A percentile compares a stretch with the other conserved stretches of the same genome.
These are phyloP conservation scores for Peterozyma toletana DNA, from an alignment of 805 yeast species.

Conservation along the genomic window DNA sequence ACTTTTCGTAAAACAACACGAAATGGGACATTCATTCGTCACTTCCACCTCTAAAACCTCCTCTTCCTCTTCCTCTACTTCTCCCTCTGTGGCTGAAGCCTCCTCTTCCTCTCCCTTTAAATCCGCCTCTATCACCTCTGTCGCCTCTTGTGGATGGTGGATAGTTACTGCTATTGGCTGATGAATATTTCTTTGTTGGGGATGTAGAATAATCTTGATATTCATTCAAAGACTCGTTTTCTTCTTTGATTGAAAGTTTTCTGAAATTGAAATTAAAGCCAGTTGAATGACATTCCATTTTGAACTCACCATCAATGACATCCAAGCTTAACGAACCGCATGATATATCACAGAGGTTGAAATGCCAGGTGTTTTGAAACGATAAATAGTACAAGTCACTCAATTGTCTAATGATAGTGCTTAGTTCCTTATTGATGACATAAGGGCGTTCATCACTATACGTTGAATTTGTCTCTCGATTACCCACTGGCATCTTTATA, in stretches of 20 bases:
- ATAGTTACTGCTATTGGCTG: background rate
- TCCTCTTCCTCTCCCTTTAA: slow-evolving; percentile 7
- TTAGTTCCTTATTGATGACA: slow-evolving; percentile 22
- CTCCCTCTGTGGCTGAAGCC: slow-evolving; percentile 1
- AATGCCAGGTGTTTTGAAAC: slow-evolving; percentile 73
- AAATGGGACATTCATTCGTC: background rate
- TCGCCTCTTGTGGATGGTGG: background rate
- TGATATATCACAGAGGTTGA: slow-evolving; percentile 57
- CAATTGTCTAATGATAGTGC: slow-evolving; percentile 36
- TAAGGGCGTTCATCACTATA: slow-evolving; percentile 4
- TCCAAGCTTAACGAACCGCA: slow-evolving; percentile 41
- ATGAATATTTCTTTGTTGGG: background rate
- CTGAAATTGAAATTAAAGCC: slow-evolving; percentile 63
- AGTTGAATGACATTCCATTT: slow-evolving; percentile 42
- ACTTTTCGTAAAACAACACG: no score
- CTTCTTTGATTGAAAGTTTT: background rate
- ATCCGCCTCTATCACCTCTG: slow-evolving; percentile 2
- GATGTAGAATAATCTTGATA: background rate
- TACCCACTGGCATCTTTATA: slow-evolving; percentile 14
- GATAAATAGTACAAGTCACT: slow-evolving; percentile 59
- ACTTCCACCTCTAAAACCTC: slow-evolving; percentile 2
- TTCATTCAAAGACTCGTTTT: background rate
- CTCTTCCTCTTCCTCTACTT: slow-evolving; percentile 8
- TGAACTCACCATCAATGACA: slow-evolving; percentile 37
- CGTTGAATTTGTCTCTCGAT: background rate